Evolutionary conservation across 208 protist genomes (phyloP).

Genomic region (Entamoeba invadens): DNA sequence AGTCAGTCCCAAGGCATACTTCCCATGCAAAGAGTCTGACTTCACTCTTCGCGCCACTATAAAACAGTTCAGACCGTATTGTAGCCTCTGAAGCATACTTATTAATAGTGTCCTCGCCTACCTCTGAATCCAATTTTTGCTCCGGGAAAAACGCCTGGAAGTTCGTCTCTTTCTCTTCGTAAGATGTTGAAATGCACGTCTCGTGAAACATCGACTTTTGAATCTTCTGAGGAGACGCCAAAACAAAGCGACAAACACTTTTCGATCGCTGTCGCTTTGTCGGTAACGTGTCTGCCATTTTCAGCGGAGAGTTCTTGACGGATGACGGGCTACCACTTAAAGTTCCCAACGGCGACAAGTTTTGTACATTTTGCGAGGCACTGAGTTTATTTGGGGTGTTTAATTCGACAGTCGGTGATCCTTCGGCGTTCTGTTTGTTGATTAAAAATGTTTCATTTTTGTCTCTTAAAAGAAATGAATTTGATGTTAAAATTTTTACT

Average conservation of each 20-base stretch:
- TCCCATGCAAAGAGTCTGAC: background rate
- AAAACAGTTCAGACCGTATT: background rate
- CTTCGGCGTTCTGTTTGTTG: background rate
- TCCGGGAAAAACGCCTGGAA: background rate
- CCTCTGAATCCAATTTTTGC: background rate
- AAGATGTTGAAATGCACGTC: background rate
- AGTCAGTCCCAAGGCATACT: background rate
- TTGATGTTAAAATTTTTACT: background rate
- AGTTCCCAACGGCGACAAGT: background rate
- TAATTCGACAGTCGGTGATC: background rate
- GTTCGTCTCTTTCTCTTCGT: background rate
- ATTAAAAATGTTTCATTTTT: background rate
- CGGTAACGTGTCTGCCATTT: no score
- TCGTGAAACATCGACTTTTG: background rate
- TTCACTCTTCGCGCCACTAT: background rate
- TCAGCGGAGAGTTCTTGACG: no score
- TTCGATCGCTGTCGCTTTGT: background rate
- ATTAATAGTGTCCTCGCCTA: background rate
- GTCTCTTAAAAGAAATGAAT: background rate
- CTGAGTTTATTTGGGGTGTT: background rate
- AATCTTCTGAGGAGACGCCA: background rate
- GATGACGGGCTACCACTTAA: background rate
- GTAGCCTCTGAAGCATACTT: background rate
- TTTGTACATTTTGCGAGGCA: background rate
- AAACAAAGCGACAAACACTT: background rate